Conservation (phyloP, 169 alveolate genomes). For the Amoebophrya sp. region DNA sequence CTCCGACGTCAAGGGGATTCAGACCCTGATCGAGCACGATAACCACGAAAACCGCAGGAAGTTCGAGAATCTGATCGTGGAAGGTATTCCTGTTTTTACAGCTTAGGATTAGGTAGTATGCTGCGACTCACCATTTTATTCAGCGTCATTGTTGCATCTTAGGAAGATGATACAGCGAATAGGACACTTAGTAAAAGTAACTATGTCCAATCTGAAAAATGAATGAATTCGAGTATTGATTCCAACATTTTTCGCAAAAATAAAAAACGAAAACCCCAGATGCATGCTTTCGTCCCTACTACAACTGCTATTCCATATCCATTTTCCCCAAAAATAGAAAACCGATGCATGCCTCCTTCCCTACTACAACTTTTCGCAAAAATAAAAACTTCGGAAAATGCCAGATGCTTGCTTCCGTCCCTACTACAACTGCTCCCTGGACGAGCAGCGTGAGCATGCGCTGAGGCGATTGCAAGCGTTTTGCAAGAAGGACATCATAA, state of each 20-base stretch:
- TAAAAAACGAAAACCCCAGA: not conserved
- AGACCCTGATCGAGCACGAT: slow-evolving; percentile 15
- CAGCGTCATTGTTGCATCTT: too few species aligned
- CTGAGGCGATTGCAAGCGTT: not conserved
- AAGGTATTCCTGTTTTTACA: too few species aligned
- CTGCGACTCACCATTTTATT: too few species aligned
- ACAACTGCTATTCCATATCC: not conserved
- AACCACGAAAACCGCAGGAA: slow-evolving; percentile 18
- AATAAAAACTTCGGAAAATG: not conserved
- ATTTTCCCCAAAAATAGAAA: not conserved
- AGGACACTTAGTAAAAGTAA: too few species aligned
- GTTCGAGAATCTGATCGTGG: not conserved
- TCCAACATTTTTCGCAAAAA: too few species aligned
- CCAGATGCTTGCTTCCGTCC: slow-evolving; percentile 10
- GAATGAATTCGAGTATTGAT: not conserved
- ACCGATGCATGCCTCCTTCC: not conserved
- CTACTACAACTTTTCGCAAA: not conserved
- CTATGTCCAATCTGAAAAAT: not conserved
- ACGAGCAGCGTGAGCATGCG: slow-evolving; percentile 27
- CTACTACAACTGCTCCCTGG: not conserved
- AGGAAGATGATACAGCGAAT: too few species aligned
- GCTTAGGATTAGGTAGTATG: too few species aligned
- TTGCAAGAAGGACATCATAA: not conserved
- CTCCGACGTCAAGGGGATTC: not conserved
- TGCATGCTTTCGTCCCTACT: not conserved